Percentiles rank a stretch among this genome's conserved stretches.
Conservation (phyloP, 2,329 filamentous ascomycete genomes). For the Hypoxylon sp. region DNA sequence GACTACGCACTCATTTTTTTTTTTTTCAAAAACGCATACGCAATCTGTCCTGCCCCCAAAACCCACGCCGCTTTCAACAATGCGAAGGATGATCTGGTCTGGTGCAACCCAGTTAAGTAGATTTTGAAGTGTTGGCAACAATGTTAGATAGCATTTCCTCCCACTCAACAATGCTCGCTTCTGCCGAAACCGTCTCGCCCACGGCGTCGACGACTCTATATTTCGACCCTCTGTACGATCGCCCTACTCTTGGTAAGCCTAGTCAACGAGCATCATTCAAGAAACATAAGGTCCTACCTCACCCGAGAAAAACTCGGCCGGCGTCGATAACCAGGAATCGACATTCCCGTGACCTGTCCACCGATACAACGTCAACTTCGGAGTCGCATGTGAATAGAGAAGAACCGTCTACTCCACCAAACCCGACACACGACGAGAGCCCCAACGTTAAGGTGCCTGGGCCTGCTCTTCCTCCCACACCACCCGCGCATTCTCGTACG, state of each 20-base stretch:
- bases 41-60: conserved; percentile 31
- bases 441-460: conserved; percentile 59
- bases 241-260: conserved; percentile 46
- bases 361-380: conserved; percentile 51
- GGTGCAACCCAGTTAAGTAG: conserved; percentile 45
- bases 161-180: conserved; percentile 50
- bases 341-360: conserved; percentile 47
- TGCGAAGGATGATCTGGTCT: conserved; percentile 45
- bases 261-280: conserved; percentile 55
- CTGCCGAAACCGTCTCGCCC: conserved; percentile 50
- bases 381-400: conserved; percentile 53
- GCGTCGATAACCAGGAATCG: conserved; percentile 32
- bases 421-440: conserved; percentile 61
- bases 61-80: conserved; percentile 31
- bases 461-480: conserved; percentile 72
- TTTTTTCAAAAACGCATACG: conserved; percentile 24
- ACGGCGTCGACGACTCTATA: conserved; percentile 51
- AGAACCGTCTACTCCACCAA: conserved; percentile 55
- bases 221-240: conserved; percentile 51
- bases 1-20: conserved; percentile 26
- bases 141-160: conserved; percentile 32
- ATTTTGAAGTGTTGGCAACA: conserved; percentile 32
- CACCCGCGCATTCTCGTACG: conserved; percentile 71
- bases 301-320: conserved; percentile 53
- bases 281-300: conserved; percentile 59